Percentiles rank a stretch among this genome's conserved stretches.
These are phyloP conservation scores for Diaporthe sp. DNA, from an alignment of 2,329 filamentous ascomycete genomes.

Conservation along the genomic window DNA sequence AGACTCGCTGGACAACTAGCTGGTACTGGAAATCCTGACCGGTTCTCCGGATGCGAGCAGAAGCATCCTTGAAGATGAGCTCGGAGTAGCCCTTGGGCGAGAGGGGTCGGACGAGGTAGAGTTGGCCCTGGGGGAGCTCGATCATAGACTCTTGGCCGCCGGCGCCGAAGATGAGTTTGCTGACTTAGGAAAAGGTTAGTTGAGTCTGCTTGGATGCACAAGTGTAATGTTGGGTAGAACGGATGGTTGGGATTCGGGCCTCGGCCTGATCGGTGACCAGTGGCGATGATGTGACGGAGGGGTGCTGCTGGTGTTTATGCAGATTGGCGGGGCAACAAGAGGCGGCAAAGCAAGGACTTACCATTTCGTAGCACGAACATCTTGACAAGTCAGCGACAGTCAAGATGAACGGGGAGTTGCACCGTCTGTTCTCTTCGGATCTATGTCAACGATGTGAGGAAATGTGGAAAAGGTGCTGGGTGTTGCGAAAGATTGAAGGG, in stretches of 20 bases:
- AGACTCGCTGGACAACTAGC: slow-evolving; percentile 94
- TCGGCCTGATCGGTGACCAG: neutral
- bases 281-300: slow-evolving; percentile 34
- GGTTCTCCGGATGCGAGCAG: slow-evolving; percentile 90
- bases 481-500: neutral
- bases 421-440: neutral
- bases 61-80: slow-evolving; percentile 98
- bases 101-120: slow-evolving; percentile 94
- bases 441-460: neutral
- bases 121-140: slow-evolving; percentile 94
- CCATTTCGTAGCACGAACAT: slow-evolving; percentile 61
- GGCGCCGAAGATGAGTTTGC: slow-evolving; percentile 92
- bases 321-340: slow-evolving; percentile 40
- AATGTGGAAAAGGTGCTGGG: neutral
- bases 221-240: slow-evolving; percentile 10
- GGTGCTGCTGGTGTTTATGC: slow-evolving; percentile 33
- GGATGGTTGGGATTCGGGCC: neutral
- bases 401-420: neutral
- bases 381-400: slow-evolving; percentile 41
- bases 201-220: neutral
- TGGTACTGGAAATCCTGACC: slow-evolving; percentile 98
- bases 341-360: slow-evolving; percentile 46
- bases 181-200: slow-evolving; percentile 68
- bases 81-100: slow-evolving; percentile 99
- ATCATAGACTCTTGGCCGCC: slow-evolving; percentile 92